Evolutionary conservation across 1,284 basidiomycete genomes (phyloP).

Genomic region (Trichosporon ovoides): DNA sequence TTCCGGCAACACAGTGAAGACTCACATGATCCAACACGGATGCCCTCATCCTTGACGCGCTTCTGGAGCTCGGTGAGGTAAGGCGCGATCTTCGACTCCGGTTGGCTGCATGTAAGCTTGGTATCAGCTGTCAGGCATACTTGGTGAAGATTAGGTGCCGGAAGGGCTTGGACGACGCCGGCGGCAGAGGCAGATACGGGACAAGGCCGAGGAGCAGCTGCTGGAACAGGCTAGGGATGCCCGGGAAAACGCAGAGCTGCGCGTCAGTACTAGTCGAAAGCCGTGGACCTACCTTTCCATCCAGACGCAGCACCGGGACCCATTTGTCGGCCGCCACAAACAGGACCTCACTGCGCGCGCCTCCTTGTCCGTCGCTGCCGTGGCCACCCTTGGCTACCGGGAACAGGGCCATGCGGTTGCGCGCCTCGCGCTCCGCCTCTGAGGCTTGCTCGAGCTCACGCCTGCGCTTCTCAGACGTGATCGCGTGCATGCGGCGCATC

Average conservation of each 20-base stretch:
- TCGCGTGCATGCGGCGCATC: conserved; percentile 66
- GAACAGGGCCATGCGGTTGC: conserved; percentile 76
- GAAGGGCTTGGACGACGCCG: conserved; percentile 61
- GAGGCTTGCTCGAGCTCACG: conserved; percentile 59
- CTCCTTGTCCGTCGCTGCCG: conserved; percentile 32
- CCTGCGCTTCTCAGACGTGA: conserved; percentile 55
- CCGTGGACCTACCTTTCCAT: conserved; percentile 58
- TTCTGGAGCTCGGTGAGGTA: conserved; percentile 73
- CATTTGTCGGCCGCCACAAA: conserved; percentile 70
- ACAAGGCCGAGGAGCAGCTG: conserved; percentile 67
- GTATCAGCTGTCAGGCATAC: conserved; percentile 47
- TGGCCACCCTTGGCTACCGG: conserved; percentile 51
- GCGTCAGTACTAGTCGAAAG: neutral
- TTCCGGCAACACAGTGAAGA: conserved; percentile 1
- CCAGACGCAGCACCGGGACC: conserved; percentile 81
- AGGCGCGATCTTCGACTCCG: conserved; percentile 84
- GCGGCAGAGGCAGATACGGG: conserved; percentile 69
- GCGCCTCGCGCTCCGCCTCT: conserved; percentile 64
- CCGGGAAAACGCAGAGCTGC: conserved; percentile 75
- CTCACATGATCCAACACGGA: conserved; percentile 72
- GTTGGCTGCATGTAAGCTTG: conserved; percentile 53
- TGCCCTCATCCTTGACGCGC: conserved; percentile 65
- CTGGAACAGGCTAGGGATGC: conserved; percentile 80
- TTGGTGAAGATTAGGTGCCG: conserved; percentile 71
- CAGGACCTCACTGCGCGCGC: conserved; percentile 61